Evolutionary conservation across 192 early-diverging fungal genomes (phyloP).

Genomic region (Podila minutissima): DNA sequence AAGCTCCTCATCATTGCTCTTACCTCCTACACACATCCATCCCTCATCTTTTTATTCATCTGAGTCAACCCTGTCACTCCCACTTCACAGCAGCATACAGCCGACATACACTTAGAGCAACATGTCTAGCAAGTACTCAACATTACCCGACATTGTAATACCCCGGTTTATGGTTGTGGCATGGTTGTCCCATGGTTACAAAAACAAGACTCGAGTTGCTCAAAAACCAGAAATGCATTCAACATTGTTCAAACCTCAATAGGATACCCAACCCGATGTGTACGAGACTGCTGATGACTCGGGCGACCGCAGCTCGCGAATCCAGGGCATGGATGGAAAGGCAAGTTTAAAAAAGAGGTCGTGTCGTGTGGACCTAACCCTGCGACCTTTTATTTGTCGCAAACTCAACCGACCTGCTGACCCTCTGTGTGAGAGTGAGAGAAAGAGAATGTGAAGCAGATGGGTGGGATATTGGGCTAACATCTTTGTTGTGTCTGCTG

Average conservation of each 20-base stretch:
- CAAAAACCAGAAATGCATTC: background rate
- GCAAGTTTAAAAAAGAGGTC: conserved; percentile 5
- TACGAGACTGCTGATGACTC: conserved; percentile 81
- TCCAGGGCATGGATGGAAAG: conserved; percentile 39
- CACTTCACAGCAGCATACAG: background rate
- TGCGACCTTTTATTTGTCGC: no score
- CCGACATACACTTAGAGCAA: background rate
- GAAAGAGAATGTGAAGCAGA: no score
- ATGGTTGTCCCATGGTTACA: background rate
- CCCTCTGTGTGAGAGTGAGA: no score
- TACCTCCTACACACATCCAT: background rate
- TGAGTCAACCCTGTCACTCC: background rate
- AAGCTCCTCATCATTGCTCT: background rate
- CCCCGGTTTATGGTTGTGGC: background rate
- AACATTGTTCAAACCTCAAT: background rate
- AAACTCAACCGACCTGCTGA: no score
- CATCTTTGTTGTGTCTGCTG: background rate
- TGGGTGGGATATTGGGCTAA: no score
- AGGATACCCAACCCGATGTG: conserved; percentile 85
- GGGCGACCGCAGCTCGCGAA: conserved; percentile 18
- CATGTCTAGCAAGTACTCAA: conserved; percentile 77
- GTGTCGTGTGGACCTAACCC: background rate
- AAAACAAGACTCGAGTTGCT: background rate
- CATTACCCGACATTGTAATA: conserved; percentile 81
- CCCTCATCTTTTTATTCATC: background rate